Base-by-base conservation (phyloP, 2,329 filamentous ascomycete genomes). In the Nemania diffusa region DNA sequence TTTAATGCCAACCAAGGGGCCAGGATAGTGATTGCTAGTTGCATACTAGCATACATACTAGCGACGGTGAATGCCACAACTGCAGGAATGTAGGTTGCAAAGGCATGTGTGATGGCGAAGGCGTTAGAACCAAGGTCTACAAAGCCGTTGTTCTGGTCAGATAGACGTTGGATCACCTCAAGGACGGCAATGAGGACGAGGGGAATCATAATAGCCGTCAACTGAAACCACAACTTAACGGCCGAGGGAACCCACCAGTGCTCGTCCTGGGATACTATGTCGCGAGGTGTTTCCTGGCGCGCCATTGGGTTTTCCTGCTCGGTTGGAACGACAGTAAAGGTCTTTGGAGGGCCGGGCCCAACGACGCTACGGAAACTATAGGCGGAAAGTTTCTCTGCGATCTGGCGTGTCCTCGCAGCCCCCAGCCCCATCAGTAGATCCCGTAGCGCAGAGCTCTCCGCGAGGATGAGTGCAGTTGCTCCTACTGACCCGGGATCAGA, bases 401-500 rank as follows among this genome's bases (percentile, higher is more conserved):
- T 68, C 29, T 61, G 44, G 24, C n/a, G 29, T 17, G 44, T 29
- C 20, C 61, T 60, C 17, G 65, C 56, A 24, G 65, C 61, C 13
- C 65, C 65, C 9, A 65, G 15, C 11, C 65, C 61, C 13, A 27
- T 57, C 20, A 68, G 44, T 5, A 68, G 65, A 37, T 24, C 11
- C 11, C 65, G 53, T 8, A 68, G 42, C n/a, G 22, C 17, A 11
- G 56, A 53, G 29, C 65, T 68, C 34, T 65, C 62, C 1, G 65
- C 51, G 37, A 68, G 65, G 22, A 68, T 65, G 13, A 60, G 51
- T n/a, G 65, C 65, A 29, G 65, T 68, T 15, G 65, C 62, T 32
- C 65, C 62, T 46, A 68, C 65, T 17, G 65, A 65, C 3, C 61
- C 62, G n/a, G 65, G 65, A n/a, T 68, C 65, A 6, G 56, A 58